Evolutionary conservation across 1,139 yeast genomes (phyloP).

Genomic region (Cylindricascospora bacillispora): DNA sequence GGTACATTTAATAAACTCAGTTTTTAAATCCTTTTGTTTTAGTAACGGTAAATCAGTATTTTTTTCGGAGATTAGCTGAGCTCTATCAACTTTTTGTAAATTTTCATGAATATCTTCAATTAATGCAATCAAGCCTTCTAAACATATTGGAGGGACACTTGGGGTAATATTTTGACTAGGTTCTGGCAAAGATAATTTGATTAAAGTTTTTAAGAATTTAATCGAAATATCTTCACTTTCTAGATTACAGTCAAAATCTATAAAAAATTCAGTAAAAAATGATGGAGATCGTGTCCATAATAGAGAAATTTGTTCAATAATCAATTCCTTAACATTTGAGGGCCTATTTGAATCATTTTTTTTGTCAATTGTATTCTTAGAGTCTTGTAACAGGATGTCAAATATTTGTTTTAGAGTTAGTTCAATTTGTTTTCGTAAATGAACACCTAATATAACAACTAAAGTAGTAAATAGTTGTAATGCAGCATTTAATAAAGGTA

Average conservation of each 20-base stretch:
- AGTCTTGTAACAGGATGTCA: conserved; percentile 37
- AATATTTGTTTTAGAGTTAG: conserved; percentile 46
- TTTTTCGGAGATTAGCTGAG: conserved; percentile 8
- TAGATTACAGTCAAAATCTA: conserved; percentile 81
- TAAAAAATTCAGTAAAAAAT: conserved; percentile 61
- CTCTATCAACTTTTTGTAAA: conserved; percentile 27
- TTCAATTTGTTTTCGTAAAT: conserved; percentile 56
- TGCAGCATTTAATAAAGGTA: conserved; percentile 58
- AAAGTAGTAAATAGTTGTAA: conserved; percentile 61
- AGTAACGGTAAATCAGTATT: conserved; percentile 9
- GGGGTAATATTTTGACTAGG: conserved; percentile 67
- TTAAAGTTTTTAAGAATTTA: conserved; percentile 52
- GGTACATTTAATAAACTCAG: conserved; percentile 64
- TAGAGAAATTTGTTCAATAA: conserved; percentile 71
- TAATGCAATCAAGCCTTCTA: conserved; percentile 71
- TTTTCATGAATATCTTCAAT: conserved; percentile 52
- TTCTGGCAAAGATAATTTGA: conserved; percentile 69
- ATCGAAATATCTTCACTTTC: conserved; percentile 69
- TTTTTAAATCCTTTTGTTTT: conserved; percentile 41
- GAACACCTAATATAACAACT: conserved; percentile 41
- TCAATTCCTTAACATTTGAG: conserved; percentile 48
- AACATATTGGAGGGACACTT: conserved; percentile 82
- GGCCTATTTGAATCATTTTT: conserved; percentile 20
- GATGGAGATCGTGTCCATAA: conserved; percentile 72
- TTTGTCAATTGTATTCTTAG: conserved; percentile 18